phyloP scores from a whole-genome alignment of 768 basidiomycete genomes.

The Galerina sulciceps region DNA sequence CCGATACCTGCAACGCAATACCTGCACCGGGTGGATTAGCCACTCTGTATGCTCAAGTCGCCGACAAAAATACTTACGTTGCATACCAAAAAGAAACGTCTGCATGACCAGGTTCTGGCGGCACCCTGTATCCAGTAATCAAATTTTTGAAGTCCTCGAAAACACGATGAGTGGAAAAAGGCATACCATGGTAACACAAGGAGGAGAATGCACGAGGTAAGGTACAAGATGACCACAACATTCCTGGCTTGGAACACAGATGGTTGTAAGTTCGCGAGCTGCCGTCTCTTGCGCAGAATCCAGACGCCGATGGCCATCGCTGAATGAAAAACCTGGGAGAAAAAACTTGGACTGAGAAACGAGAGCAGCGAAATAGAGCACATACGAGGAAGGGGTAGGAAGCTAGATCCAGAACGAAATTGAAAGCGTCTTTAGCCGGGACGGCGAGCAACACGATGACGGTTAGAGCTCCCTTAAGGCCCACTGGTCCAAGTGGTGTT shows the following conservation, averaged over 20 bases:
- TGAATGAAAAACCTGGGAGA: conserved; percentile 32
- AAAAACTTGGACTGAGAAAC: conserved; percentile 14
- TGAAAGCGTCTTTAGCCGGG: conserved; percentile 40
- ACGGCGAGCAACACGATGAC: conserved; percentile 44
- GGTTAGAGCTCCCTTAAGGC: conserved; percentile 42
- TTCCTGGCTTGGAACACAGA: conserved; percentile 31
- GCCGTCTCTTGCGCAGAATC: conserved; percentile 31
- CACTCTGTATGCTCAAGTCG: background rate
- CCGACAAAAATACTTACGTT: conserved; percentile 30
- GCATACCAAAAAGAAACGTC: conserved; percentile 46
- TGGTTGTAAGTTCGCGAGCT: conserved; percentile 20
- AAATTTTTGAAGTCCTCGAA: background rate
- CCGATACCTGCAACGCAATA: conserved; percentile 35
- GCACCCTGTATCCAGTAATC: conserved; percentile 28
- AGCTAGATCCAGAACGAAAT: conserved; percentile 42
- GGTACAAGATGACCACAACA: conserved; percentile 25
- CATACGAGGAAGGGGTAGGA: conserved; percentile 43
- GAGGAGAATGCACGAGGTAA: conserved; percentile 31
- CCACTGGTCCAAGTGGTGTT: conserved; percentile 48
- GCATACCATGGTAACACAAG: conserved; percentile 37
- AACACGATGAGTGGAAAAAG: background rate
- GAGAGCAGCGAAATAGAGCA: conserved; percentile 17
- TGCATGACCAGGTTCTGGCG: conserved; percentile 38
- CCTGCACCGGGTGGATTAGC: conserved; percentile 6
- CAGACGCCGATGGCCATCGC: conserved; percentile 35